These are phyloP conservation scores for Ochetophila trinervis DNA, from an alignment of 306 rosid species.

Conservation along the genomic window DNA sequence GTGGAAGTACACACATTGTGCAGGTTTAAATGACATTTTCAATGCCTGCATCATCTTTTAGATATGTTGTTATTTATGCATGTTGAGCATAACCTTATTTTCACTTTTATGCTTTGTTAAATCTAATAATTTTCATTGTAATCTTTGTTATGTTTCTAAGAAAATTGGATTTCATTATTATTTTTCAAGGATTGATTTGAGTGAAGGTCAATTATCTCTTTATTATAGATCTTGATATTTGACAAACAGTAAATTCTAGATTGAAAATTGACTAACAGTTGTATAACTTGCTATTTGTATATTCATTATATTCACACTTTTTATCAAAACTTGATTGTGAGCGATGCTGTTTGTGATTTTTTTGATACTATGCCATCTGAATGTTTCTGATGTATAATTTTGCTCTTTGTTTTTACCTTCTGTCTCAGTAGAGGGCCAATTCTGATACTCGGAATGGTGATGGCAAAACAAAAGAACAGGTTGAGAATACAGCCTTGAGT, in stretches of 20 bases:
- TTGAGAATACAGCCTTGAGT: slow-evolving; percentile 44
- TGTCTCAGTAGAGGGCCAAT: slow-evolving; percentile 44
- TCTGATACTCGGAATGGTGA: slow-evolving; percentile 39
- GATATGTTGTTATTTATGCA: neutral
- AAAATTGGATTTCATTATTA: neutral
- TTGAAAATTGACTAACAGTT: neutral
- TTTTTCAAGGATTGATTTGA: no score
- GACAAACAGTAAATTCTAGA: neutral
- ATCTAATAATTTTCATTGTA: neutral
- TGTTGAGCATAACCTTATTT: neutral
- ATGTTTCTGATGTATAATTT: neutral
- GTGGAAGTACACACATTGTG: slow-evolving; percentile 52
- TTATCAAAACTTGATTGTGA: no score
- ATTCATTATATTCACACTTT: no score
- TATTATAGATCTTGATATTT: neutral
- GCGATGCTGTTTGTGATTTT: neutral
- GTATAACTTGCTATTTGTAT: neutral
- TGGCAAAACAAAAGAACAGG: slow-evolving; percentile 30
- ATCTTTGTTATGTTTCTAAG: neutral
- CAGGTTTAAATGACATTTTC: slow-evolving; percentile 39
- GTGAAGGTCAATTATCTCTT: no score
- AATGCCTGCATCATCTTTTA: neutral
- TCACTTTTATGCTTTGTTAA: neutral
- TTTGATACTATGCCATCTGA: no score
- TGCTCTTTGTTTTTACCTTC: neutral